A percentile compares a stretch with the other conserved stretches of the same genome.
These are phyloP conservation scores for Coemansia asiatica DNA, from an alignment of 192 early-diverging fungal genomes.

Conservation along the genomic window DNA sequence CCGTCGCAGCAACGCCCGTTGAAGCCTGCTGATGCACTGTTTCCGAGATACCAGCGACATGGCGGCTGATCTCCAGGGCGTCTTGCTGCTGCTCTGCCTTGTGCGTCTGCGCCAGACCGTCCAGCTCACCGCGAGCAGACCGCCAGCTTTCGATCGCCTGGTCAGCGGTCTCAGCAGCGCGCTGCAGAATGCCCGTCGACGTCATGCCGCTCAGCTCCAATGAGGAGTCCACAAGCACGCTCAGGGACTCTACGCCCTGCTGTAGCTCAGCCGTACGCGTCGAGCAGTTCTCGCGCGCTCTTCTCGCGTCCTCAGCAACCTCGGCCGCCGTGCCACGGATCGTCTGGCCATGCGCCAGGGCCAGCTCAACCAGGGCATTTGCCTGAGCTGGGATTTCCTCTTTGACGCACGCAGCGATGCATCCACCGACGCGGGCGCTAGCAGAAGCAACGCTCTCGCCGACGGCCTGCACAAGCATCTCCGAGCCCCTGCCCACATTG, in stretches of 20 bases:
- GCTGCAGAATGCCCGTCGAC: neutral
- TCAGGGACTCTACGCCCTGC: neutral
- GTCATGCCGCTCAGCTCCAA: neutral
- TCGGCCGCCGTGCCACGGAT: neutral
- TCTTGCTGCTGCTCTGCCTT: slow-evolving; percentile 11
- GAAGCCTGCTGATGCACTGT: slow-evolving; percentile 4
- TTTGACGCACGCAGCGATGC: neutral
- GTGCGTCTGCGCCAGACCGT: slow-evolving; percentile 11
- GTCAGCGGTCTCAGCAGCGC: neutral
- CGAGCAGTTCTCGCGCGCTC: neutral
- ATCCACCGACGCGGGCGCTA: neutral
- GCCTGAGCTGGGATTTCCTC: too few species aligned
- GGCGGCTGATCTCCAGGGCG: neutral
- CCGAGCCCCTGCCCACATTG: neutral
- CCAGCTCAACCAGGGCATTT: too few species aligned
- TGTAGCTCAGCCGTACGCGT: neutral
- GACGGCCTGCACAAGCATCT: neutral
- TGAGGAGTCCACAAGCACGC: neutral
- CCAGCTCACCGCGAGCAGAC: slow-evolving; percentile 16
- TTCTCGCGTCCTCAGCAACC: neutral
- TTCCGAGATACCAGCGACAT: slow-evolving; percentile 13
- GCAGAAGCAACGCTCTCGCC: neutral
- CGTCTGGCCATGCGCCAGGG: neutral
- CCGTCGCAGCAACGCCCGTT: slow-evolving; percentile 5
- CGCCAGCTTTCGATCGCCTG: slow-evolving; percentile 10